Percentiles rank a stretch among this genome's conserved stretches.
These are phyloP conservation scores for Kokia cookei DNA, from an alignment of 441 rosid genomes.

Conservation along the genomic window DNA sequence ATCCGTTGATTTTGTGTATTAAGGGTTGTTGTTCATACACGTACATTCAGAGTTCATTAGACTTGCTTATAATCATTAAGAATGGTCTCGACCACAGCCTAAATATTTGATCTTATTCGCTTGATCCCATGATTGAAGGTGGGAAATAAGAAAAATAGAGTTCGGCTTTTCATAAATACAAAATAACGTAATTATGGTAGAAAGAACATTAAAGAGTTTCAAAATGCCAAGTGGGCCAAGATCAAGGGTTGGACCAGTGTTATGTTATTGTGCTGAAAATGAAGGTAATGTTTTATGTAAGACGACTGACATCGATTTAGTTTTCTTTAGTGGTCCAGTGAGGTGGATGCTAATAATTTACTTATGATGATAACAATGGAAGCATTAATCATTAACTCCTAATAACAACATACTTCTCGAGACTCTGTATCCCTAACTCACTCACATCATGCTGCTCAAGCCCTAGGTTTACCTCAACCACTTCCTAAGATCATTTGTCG, in stretches of 20 bases:
- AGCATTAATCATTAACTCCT: not conserved
- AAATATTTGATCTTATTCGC: not conserved
- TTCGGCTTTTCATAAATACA: not conserved
- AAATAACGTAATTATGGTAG: not conserved
- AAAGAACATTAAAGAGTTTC: not conserved
- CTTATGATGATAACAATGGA: not conserved
- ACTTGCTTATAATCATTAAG: too few relatives aligned
- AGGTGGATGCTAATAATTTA: not conserved
- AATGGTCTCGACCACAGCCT: too few relatives aligned
- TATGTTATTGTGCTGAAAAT: not conserved
- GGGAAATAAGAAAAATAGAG: too few relatives aligned
- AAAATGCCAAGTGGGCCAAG: not conserved
- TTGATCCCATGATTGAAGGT: not conserved
- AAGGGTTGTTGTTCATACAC: too few relatives aligned
- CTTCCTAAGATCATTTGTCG: constrained; percentile 8
- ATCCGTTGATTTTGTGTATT: too few relatives aligned
- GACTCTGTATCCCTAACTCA: not conserved
- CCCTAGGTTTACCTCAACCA: constrained; percentile 14
- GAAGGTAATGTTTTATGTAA: not conserved
- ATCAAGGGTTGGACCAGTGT: not conserved
- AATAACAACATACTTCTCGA: not conserved
- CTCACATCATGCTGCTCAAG: not conserved
- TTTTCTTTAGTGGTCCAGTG: not conserved
- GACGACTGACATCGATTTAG: not conserved
- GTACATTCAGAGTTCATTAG: too few relatives aligned